These are phyloP conservation scores for Tolypocladium amazonense DNA, from an alignment of 2,329 filamentous ascomycete species.

Conservation along the genomic window DNA sequence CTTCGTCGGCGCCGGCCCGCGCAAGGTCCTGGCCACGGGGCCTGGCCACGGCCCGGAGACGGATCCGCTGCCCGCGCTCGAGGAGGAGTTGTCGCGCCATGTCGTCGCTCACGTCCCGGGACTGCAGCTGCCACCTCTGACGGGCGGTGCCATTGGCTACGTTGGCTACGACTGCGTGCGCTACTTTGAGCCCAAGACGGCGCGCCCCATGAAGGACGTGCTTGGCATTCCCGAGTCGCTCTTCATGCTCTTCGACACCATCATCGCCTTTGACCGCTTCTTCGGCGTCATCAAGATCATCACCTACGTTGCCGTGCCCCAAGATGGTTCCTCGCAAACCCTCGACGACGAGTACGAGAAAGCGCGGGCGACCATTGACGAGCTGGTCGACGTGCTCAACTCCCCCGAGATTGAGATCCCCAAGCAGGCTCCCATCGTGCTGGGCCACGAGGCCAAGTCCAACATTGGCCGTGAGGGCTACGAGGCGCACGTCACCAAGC, in stretches of 20 bases:
- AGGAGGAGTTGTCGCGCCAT: slow-evolving; percentile 68
- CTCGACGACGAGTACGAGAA: slow-evolving; percentile 57
- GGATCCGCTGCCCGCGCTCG: slow-evolving; percentile 75
- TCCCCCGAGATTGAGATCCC: slow-evolving; percentile 68
- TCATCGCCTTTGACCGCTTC: slow-evolving; percentile 91
- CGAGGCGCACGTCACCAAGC: slow-evolving; percentile 71
- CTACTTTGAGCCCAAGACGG: slow-evolving; percentile 98
- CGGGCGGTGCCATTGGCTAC: slow-evolving; percentile 89
- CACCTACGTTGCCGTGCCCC: slow-evolving; percentile 71
- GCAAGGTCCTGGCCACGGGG: slow-evolving; percentile 79
- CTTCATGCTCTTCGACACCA: slow-evolving; percentile 95
- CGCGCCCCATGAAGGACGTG: slow-evolving; percentile 76
- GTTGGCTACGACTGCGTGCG: slow-evolving; percentile 95
- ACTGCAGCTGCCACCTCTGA: slow-evolving; percentile 72
- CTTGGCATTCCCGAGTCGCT: slow-evolving; percentile 84
- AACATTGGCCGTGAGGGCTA: slow-evolving; percentile 88
- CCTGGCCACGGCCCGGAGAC: slow-evolving; percentile 73
- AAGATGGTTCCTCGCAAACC: slow-evolving; percentile 24
- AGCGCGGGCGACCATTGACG: slow-evolving; percentile 52
- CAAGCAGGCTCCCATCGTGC: slow-evolving; percentile 59
- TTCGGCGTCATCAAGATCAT: slow-evolving; percentile 88
- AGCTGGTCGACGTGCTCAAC: slow-evolving; percentile 61
- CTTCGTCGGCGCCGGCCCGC: slow-evolving; percentile 75
- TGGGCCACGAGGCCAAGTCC: slow-evolving; percentile 72
- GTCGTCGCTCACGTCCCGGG: slow-evolving; percentile 76